These are phyloP conservation scores for Cnidoscolus chayamansa DNA, from an alignment of 441 rosid genomes.

Conservation along the genomic window DNA sequence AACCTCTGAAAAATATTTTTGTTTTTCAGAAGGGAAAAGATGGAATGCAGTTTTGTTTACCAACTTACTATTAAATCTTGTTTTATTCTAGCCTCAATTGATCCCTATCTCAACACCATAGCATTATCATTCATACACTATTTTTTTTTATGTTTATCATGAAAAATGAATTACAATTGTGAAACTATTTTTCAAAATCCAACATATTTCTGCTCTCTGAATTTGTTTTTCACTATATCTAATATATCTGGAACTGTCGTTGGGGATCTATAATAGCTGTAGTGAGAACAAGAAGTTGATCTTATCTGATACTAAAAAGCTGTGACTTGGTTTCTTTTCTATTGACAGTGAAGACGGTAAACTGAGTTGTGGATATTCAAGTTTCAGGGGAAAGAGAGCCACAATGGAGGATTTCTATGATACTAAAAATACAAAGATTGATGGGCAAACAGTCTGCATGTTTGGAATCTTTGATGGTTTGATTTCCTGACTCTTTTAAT, in stretches of 20 bases:
- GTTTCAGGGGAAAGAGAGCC: slow-evolving; percentile 94
- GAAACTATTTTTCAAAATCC: not conserved
- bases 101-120: not conserved
- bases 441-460: slow-evolving; percentile 76
- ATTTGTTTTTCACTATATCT: not conserved
- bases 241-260: not conserved
- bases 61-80: not conserved
- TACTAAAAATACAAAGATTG: slow-evolving; percentile 61
- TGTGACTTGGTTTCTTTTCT: slow-evolving; percentile 13
- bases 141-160: not conserved
- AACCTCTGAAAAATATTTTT: not conserved
- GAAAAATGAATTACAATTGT: not conserved
- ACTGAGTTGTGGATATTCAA: slow-evolving; percentile 92
- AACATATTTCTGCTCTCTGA: not conserved
- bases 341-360: slow-evolving; percentile 76
- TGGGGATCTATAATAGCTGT: not conserved
- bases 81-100: not conserved
- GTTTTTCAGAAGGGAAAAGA: not conserved
- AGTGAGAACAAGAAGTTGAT: not conserved
- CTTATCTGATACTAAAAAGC: not conserved
- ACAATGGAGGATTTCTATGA: slow-evolving; percentile 96
- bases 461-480: slow-evolving; percentile 97
- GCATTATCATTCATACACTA: not conserved
- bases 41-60: slow-evolving; percentile 1
- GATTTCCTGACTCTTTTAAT: slow-evolving; percentile 25